These are phyloP conservation scores for Phytopythium kandeliae DNA, from an alignment of 352 stramenopile species.

Conservation along the genomic window DNA sequence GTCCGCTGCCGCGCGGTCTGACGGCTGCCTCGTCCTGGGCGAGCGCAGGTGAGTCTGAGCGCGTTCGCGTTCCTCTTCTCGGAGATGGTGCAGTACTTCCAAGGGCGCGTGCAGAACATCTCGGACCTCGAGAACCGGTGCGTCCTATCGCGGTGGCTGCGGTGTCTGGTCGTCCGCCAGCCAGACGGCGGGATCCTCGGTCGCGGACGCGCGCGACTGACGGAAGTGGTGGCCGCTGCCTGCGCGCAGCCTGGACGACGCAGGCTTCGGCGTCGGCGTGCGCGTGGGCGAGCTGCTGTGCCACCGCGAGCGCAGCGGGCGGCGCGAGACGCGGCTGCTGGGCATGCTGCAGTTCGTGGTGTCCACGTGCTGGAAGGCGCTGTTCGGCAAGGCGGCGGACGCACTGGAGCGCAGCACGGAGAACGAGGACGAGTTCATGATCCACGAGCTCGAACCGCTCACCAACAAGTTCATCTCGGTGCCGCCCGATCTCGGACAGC, in stretches of 20 bases:
- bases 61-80: constrained; percentile 97
- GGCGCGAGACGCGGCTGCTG: constrained; percentile 80
- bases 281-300: constrained; percentile 93
- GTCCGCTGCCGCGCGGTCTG: neutral
- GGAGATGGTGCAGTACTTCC: constrained; percentile 98
- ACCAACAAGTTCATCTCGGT: constrained; percentile 97
- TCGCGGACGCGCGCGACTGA: no score
- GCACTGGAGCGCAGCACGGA: constrained; percentile 95
- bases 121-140: constrained; percentile 92
- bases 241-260: constrained; percentile 91
- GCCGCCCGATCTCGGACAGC: constrained; percentile 91
- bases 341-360: constrained; percentile 93
- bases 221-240: no score
- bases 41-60: constrained; percentile 87
- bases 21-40: no score
- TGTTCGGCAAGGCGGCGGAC: constrained; percentile 96
- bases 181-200: no score
- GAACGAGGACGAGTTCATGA: constrained; percentile 99
- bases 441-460: constrained; percentile 92
- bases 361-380: constrained; percentile 91
- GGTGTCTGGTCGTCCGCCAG: no score
- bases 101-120: constrained; percentile 94
- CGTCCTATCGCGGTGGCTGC: no score
- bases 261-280: constrained; percentile 94
- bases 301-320: constrained; percentile 76